Evolutionary conservation across 2,329 filamentous ascomycete genomes (phyloP).

Genomic region (Trichoderma atrobrunneum): DNA sequence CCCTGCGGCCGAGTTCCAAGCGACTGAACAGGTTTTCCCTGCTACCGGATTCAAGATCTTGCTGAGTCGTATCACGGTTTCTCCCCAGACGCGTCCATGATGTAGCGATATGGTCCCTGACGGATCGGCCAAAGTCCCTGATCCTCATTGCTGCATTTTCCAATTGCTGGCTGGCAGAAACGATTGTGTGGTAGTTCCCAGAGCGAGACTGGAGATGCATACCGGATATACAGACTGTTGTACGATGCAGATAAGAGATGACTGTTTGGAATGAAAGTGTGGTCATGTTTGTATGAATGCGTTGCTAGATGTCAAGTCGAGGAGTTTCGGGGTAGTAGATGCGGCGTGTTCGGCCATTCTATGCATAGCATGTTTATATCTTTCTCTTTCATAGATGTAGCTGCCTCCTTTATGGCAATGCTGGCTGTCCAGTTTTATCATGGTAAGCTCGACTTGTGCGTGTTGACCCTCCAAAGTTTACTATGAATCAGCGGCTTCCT

Average conservation of each 20-base stretch:
- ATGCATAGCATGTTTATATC: background rate
- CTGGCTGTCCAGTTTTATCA: background rate
- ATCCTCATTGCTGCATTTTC: slow-evolving; percentile 1
- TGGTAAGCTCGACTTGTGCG: background rate
- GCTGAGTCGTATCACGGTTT: background rate
- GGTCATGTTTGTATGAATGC: background rate
- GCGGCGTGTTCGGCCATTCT: background rate
- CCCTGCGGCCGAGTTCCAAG: too few species aligned
- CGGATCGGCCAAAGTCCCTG: background rate
- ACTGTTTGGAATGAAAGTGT: background rate
- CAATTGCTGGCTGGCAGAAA: background rate
- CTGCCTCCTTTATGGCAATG: background rate
- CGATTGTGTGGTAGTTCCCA: slow-evolving; percentile 13
- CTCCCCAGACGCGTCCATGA: background rate
- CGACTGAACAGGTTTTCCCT: background rate
- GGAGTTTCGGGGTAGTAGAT: background rate
- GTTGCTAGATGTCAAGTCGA: background rate
- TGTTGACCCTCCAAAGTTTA: background rate
- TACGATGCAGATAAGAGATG: background rate
- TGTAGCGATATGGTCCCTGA: background rate
- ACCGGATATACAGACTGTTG: background rate
- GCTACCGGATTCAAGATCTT: background rate
- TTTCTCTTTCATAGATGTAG: background rate
- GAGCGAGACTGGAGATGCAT: slow-evolving; percentile 16
- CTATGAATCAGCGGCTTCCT: background rate